phyloP scores from a whole-genome alignment of 148 eudicot species.

The Amaranthus hypochondriacus region DNA sequence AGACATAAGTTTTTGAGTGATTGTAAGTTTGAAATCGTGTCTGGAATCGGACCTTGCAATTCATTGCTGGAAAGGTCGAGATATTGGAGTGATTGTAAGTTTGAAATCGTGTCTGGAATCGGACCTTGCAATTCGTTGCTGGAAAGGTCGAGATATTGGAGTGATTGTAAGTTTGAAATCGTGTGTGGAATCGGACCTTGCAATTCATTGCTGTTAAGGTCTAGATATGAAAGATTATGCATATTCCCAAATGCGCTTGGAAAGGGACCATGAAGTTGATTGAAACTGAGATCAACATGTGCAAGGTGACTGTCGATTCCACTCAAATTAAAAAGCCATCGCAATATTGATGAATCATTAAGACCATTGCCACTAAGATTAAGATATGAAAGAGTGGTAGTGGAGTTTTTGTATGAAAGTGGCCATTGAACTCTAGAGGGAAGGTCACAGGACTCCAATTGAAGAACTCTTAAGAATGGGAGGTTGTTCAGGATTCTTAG shows the following conservation, averaged over 20 bases:
- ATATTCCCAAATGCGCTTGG: constrained; percentile 1
- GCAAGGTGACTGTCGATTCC: constrained; percentile 5
- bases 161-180: constrained; percentile 13
- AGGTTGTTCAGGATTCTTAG: background rate
- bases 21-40: no score
- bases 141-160: background rate
- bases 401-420: no score
- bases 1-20: no score
- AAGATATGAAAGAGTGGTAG: no score
- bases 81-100: constrained; percentile 6
- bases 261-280: background rate
- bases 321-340: constrained; percentile 2
- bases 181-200: background rate
- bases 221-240: background rate
- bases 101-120: constrained; percentile 6
- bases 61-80: constrained; percentile 5
- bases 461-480: constrained; percentile 10
- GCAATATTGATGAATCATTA: background rate
- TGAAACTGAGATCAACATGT: background rate
- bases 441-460: background rate
- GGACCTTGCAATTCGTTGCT: background rate
- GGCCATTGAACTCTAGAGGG: background rate
- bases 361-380: background rate
- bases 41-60: constrained; percentile 23
- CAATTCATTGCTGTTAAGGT: background rate